A percentile compares a stretch with the other conserved stretches of the same genome.
Conservation (phyloP, 108 stramenopile genomes). For the Skeletonema menzelii region DNA sequence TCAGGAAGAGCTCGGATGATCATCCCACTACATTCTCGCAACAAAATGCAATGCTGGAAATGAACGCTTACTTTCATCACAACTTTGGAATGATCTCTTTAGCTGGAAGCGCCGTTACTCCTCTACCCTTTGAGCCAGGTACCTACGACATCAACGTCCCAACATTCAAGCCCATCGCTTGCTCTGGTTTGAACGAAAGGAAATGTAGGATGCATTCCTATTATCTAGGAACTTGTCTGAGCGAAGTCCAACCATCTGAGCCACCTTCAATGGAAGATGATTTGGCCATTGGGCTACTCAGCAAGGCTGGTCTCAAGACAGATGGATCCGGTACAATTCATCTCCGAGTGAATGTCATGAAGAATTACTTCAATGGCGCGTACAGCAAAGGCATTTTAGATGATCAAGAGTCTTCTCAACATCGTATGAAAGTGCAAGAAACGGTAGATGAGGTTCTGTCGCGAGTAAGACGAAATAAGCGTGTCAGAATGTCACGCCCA, state of each 20-base stretch:
- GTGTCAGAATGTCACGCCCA: slow-evolving; percentile 14
- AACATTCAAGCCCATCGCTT: slow-evolving; percentile 34
- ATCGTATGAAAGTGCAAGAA: slow-evolving; percentile 26
- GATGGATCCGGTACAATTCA: slow-evolving; percentile 18
- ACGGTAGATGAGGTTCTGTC: slow-evolving; percentile 40
- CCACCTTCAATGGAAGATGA: slow-evolving; percentile 7
- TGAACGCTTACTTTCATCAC: slow-evolving; percentile 21
- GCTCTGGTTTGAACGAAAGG: not conserved
- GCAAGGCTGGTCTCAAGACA: slow-evolving; percentile 23
- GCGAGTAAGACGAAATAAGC: slow-evolving; percentile 34
- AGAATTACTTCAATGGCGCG: slow-evolving; percentile 4
- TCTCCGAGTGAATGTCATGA: slow-evolving; percentile 13
- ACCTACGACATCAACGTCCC: slow-evolving; percentile 14
- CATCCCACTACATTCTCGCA: not conserved
- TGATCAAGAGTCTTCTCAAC: not conserved
- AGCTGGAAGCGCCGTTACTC: slow-evolving; percentile 20
- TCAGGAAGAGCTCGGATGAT: not conserved
- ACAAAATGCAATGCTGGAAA: slow-evolving; percentile 13
- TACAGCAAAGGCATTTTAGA: not conserved
- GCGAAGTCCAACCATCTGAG: slow-evolving; percentile 22
- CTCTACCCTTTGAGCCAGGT: slow-evolving; percentile 25
- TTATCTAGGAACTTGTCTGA: slow-evolving; percentile 33
- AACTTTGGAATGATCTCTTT: slow-evolving; percentile 34
- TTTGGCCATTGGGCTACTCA: slow-evolving; percentile 10
- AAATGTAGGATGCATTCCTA: slow-evolving; percentile 25